Evolutionary conservation across 164 flowering plant genomes (phyloP).

Genomic region (Cinnamomum chago): DNA sequence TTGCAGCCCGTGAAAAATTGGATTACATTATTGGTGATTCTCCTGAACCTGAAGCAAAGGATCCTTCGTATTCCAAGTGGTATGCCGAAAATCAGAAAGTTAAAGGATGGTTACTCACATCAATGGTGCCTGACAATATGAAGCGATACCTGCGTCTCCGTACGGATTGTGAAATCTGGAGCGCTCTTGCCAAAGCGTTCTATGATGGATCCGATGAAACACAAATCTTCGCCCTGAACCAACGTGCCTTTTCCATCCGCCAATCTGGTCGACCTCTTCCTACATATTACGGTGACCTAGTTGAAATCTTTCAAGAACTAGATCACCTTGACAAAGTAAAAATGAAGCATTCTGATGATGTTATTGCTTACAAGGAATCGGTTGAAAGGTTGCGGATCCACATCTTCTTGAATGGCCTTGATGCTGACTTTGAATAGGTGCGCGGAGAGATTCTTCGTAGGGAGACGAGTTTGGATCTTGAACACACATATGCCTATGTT

Average conservation of each 20-base stretch:
- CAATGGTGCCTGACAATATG: neutral
- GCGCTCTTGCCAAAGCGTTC: no score
- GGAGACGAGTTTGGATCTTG: neutral
- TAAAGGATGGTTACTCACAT: conserved; percentile 1
- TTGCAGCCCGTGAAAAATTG: neutral
- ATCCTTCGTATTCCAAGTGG: conserved; percentile 4
- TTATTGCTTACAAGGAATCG: neutral
- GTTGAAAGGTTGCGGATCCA: neutral
- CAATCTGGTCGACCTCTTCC: conserved; percentile 1
- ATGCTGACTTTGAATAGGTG: neutral
- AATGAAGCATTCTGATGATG: neutral
- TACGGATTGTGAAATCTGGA: conserved; percentile 1
- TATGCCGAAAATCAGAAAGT: conserved; percentile 1
- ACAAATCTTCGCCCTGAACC: conserved; percentile 6
- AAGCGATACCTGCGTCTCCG: neutral
- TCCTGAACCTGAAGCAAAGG: neutral
- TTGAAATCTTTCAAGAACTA: conserved; percentile 12
- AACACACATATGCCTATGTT: conserved; percentile 1
- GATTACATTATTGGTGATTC: neutral
- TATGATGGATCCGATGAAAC: neutral
- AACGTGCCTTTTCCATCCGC: no score
- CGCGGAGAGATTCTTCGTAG: neutral
- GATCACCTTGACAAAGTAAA: conserved; percentile 1
- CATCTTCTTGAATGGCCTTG: conserved; percentile 2
- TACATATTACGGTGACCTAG: neutral